Evolutionary conservation across 495 filamentous ascomycete genomes (phyloP).

Genomic region (Patellaria atrata): DNA sequence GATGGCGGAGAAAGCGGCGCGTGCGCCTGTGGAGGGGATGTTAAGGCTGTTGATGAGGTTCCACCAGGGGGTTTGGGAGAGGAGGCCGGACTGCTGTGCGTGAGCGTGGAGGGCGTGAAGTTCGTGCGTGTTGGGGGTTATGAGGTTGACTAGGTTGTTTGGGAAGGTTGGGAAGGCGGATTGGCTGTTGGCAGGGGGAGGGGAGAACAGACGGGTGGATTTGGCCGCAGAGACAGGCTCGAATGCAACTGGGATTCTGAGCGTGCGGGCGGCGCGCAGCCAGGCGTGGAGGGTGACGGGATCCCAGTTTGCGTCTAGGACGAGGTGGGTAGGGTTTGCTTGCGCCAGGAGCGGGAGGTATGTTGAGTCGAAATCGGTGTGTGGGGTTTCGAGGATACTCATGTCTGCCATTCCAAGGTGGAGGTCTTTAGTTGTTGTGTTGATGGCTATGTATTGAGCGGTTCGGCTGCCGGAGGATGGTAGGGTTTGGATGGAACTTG

Average conservation of each 20-base stretch:
- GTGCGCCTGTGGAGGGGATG: conserved; percentile 43
- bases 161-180: conserved; percentile 39
- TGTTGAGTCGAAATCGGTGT: conserved; percentile 1
- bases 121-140: conserved; percentile 73
- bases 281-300: conserved; percentile 45
- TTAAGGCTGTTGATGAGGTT: conserved; percentile 58
- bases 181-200: conserved; percentile 2
- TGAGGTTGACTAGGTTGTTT: conserved; percentile 46
- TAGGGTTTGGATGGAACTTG: conserved; percentile 44
- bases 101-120: conserved; percentile 56
- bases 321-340: conserved; percentile 47
- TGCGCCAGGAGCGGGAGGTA: conserved; percentile 14
- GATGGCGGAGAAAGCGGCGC: conserved; percentile 49
- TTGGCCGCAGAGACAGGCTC: conserved; percentile 86
- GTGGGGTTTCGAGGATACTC: conserved; percentile 56
- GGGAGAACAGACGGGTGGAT: conserved; percentile 47
- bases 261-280: conserved; percentile 39
- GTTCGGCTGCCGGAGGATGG: conserved; percentile 43
- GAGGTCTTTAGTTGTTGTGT: conserved; percentile 67
- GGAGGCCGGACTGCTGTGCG: conserved; percentile 46
- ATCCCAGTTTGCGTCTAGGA: conserved; percentile 75
- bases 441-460: conserved; percentile 82
- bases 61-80: conserved; percentile 66
- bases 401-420: conserved; percentile 89
- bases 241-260: conserved; percentile 51